These are phyloP conservation scores for Oxalis stricta DNA, from an alignment of 441 rosid genomes.

Conservation along the genomic window DNA sequence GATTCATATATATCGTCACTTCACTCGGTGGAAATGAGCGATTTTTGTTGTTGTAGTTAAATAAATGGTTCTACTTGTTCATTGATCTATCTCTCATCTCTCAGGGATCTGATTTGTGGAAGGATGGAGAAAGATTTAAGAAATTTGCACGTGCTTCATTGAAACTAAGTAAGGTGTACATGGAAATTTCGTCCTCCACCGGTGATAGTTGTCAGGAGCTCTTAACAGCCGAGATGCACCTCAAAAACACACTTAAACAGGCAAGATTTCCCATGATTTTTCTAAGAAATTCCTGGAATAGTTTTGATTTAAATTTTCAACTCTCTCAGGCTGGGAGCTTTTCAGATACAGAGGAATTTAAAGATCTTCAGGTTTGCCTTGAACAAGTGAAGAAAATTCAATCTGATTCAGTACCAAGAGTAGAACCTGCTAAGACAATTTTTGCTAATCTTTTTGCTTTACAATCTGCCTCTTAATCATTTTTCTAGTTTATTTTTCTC, in stretches of 20 bases:
- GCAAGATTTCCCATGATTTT: slow-evolving; percentile 15
- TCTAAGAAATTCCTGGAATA: neutral
- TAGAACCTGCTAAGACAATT: too few relatives aligned
- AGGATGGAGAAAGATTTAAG: slow-evolving; percentile 64
- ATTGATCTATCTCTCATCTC: slow-evolving; percentile 7
- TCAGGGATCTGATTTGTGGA: slow-evolving; percentile 88
- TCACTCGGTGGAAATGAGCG: too few relatives aligned
- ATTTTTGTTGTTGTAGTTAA: too few relatives aligned
- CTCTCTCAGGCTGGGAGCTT: slow-evolving; percentile 49
- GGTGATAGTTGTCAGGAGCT: slow-evolving; percentile 67
- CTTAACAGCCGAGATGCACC: slow-evolving; percentile 72
- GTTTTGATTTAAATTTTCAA: neutral
- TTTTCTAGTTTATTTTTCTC: too few relatives aligned
- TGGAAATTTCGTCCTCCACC: slow-evolving; percentile 58
- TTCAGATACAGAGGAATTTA: slow-evolving; percentile 49
- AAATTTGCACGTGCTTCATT: slow-evolving; percentile 58
- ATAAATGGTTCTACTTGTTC: too few relatives aligned
- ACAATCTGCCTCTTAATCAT: too few relatives aligned
- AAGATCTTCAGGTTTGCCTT: slow-evolving; percentile 53
- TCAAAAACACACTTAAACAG: slow-evolving; percentile 63
- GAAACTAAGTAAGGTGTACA: slow-evolving; percentile 67
- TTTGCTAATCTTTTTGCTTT: too few relatives aligned
- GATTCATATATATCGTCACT: too few relatives aligned
- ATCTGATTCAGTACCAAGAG: slow-evolving; percentile 7
- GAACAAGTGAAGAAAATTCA: slow-evolving; percentile 43